These are phyloP conservation scores for Penicillium taxi DNA, from an alignment of 495 filamentous ascomycete genomes.

Conservation along the genomic window DNA sequence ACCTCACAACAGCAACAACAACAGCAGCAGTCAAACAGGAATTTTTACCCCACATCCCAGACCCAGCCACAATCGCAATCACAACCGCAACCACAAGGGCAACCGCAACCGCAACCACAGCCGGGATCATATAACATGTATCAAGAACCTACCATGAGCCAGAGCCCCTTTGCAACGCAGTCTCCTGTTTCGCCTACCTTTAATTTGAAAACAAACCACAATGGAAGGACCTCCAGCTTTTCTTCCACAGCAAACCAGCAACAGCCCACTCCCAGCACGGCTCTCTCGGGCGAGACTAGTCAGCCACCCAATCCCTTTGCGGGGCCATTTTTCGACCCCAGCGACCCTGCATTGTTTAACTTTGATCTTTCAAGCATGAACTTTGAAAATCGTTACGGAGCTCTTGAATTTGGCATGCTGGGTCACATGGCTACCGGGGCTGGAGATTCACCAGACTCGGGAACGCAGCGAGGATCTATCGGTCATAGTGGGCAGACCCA, in stretches of 20 bases:
- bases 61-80: conserved; percentile 21
- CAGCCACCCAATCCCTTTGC: conserved; percentile 45
- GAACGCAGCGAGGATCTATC: conserved; percentile 42
- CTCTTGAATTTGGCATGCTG: conserved; percentile 87
- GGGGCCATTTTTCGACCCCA: conserved; percentile 68
- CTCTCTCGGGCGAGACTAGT: conserved; percentile 25
- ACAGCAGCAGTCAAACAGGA: conserved; percentile 18
- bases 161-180: conserved; percentile 52
- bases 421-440: conserved; percentile 87
- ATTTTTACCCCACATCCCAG: conserved; percentile 8
- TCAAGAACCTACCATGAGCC: conserved; percentile 32
- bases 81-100: conserved; percentile 31
- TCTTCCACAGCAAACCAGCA: conserved; percentile 31
- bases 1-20: conserved; percentile 17
- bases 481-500: conserved; percentile 41
- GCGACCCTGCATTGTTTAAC: conserved; percentile 84
- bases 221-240: conserved; percentile 33
- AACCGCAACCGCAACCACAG: conserved; percentile 22
- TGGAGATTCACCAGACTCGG: conserved; percentile 65
- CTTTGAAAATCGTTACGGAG: conserved; percentile 92
- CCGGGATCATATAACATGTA: conserved; percentile 34
- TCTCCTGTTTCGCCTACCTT: conserved; percentile 65
- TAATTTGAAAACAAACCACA: conserved; percentile 36
- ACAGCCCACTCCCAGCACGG: conserved; percentile 21
- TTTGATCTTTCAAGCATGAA: conserved; percentile 90